Percentiles rank a stretch among this genome's conserved stretches.
These are phyloP conservation scores for Backusella luteola DNA, from an alignment of 192 early-diverging fungal genomes.

Conservation along the genomic window DNA sequence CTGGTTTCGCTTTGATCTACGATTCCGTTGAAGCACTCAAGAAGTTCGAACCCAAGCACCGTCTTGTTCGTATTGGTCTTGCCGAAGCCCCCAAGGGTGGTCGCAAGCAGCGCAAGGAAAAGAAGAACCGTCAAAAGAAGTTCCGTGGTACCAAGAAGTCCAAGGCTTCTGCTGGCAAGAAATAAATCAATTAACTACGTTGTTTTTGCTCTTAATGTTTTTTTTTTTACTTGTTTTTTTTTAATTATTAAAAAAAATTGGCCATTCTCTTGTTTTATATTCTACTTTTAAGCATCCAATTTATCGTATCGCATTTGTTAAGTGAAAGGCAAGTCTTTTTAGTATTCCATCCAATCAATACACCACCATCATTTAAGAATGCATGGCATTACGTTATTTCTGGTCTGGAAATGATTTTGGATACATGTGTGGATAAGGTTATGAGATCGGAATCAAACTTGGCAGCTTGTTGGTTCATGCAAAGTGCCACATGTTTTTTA, in stretches of 20 bases:
- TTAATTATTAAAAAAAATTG: no score
- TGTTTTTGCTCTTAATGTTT: not conserved
- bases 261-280: no score
- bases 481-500: not conserved
- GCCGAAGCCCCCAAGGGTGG: conserved; percentile 69
- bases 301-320: no score
- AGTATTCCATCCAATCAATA: no score
- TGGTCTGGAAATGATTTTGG: no score
- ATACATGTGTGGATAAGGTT: no score
- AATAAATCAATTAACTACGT: conserved; percentile 41
- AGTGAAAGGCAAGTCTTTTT: no score
- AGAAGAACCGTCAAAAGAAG: conserved; percentile 99
- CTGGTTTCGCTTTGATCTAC: conserved; percentile 96
- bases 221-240: not conserved
- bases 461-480: no score
- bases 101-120: conserved; percentile 99
- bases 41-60: conserved; percentile 99
- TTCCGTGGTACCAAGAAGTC: conserved; percentile 95
- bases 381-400: no score
- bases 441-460: no score
- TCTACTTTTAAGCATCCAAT: no score
- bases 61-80: conserved; percentile 76
- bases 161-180: conserved; percentile 64
- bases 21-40: conserved; percentile 89
- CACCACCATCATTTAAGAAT: no score